Percentiles rank a stretch among this genome's conserved stretches.
These are phyloP conservation scores for Penicillium oxalicum DNA, from an alignment of 2,329 filamentous ascomycete species.

Conservation along the genomic window DNA sequence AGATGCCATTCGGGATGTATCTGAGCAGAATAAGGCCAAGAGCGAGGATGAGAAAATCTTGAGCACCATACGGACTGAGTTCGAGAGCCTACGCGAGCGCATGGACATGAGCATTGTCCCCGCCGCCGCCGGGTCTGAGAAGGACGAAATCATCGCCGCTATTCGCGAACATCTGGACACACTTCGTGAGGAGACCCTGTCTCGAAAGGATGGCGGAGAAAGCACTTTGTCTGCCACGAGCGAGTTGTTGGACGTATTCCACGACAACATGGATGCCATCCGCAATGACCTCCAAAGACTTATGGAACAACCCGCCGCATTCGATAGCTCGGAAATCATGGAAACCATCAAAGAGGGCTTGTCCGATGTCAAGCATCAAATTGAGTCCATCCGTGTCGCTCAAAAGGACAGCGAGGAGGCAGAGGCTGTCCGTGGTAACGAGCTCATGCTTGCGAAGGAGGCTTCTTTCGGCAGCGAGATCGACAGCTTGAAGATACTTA, in stretches of 20 bases:
- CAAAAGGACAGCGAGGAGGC: conserved; percentile 47
- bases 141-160: conserved; percentile 65
- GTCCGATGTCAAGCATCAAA: conserved; percentile 67
- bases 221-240: conserved; percentile 49
- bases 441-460: conserved; percentile 53
- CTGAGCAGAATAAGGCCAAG: conserved; percentile 34
- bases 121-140: conserved; percentile 44
- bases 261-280: conserved; percentile 67
- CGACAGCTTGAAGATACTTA: conserved; percentile 76
- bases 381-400: conserved; percentile 66
- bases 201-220: conserved; percentile 50
- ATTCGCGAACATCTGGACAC: conserved; percentile 48
- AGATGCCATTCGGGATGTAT: conserved; percentile 52
- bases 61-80: conserved; percentile 52
- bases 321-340: conserved; percentile 83
- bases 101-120: conserved; percentile 28
- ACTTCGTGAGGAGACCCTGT: conserved; percentile 47
- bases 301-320: conserved; percentile 70
- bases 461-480: conserved; percentile 61
- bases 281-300: conserved; percentile 69
- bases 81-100: conserved; percentile 54
- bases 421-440: conserved; percentile 46
- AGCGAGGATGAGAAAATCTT: conserved; percentile 28
- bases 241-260: conserved; percentile 56
- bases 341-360: conserved; percentile 81